Evolutionary conservation across 495 filamentous ascomycete genomes (phyloP).

Genomic region (Talaromyces borbonicus): DNA sequence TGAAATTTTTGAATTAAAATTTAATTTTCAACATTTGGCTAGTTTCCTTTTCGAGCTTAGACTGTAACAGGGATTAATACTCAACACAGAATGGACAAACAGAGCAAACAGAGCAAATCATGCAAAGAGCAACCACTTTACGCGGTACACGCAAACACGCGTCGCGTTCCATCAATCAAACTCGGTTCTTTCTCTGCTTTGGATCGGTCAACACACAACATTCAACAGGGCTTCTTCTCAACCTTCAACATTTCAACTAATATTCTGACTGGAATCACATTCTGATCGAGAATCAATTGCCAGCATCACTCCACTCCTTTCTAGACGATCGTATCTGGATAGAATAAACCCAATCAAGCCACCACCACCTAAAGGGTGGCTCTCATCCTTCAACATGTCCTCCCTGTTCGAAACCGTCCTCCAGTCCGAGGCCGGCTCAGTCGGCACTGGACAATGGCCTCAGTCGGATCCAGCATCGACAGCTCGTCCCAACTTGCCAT

Average conservation of each 20-base stretch:
- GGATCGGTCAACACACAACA: too few relatives aligned
- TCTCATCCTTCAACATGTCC: conserved; percentile 38
- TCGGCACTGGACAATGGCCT: conserved; percentile 24
- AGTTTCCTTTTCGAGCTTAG: too few relatives aligned
- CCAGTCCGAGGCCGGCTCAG: conserved; percentile 40
- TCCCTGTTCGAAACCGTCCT: conserved; percentile 43
- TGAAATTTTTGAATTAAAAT: too few relatives aligned
- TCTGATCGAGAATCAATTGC: neutral
- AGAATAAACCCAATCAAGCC: neutral
- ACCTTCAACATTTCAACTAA: too few relatives aligned
- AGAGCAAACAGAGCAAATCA: neutral
- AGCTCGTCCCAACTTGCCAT: conserved; percentile 33
- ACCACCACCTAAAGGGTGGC: conserved; percentile 17
- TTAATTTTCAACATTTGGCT: too few relatives aligned
- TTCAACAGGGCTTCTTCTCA: too few relatives aligned
- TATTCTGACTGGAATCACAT: too few relatives aligned
- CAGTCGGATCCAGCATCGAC: conserved; percentile 34
- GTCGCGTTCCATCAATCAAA: conserved; percentile 18
- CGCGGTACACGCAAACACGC: conserved; percentile 24
- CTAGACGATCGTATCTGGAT: too few relatives aligned
- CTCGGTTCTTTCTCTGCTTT: neutral
- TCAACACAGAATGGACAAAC: too few relatives aligned
- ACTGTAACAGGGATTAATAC: too few relatives aligned
- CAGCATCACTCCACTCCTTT: neutral
- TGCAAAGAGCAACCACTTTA: conserved; percentile 31